These are phyloP conservation scores for Picea mariana DNA, from an alignment of 83 land plant species.

Conservation along the genomic window DNA sequence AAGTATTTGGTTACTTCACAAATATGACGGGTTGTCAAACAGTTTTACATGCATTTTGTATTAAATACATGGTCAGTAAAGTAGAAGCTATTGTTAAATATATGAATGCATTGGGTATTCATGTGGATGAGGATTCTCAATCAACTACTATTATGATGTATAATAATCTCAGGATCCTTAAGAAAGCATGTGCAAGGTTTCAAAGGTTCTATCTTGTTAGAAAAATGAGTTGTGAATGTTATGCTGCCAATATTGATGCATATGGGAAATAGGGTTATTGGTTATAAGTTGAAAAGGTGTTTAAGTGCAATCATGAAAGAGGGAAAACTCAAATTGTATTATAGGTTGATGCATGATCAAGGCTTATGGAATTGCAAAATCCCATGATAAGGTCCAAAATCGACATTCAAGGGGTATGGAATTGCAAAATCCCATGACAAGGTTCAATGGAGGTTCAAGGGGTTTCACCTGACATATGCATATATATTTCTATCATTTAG, in stretches of 20 bases:
- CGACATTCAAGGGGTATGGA: conserved; percentile 50
- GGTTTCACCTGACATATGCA: conserved; percentile 41
- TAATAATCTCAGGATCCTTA: conserved; percentile 45
- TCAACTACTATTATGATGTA: no score
- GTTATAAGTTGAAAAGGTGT: no score
- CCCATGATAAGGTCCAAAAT: conserved; percentile 52
- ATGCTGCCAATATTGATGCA: no score
- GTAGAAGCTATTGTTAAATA: no score
- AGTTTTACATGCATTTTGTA: no score
- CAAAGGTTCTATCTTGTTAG: conserved; percentile 46
- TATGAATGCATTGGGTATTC: no score
- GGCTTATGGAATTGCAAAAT: conserved; percentile 62
- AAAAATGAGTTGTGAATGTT: no score
- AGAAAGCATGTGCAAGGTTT: conserved; percentile 63
- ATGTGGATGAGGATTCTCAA: conserved; percentile 55
- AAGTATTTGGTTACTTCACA: no score
- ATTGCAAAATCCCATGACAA: no score
- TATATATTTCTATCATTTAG: conserved; percentile 51
- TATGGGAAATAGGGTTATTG: no score
- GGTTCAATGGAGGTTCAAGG: conserved; percentile 52
- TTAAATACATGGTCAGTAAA: no score
- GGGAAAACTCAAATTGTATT: conserved; percentile 28
- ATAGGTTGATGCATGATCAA: conserved; percentile 83
- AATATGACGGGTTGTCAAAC: no score
- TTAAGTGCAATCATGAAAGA: conserved; percentile 30